Evolutionary conservation across 2,329 filamentous ascomycete species (phyloP), one percentile per base, ranked within the genome.

Genomic region (Cercospora zeae-maydis): DNA sequence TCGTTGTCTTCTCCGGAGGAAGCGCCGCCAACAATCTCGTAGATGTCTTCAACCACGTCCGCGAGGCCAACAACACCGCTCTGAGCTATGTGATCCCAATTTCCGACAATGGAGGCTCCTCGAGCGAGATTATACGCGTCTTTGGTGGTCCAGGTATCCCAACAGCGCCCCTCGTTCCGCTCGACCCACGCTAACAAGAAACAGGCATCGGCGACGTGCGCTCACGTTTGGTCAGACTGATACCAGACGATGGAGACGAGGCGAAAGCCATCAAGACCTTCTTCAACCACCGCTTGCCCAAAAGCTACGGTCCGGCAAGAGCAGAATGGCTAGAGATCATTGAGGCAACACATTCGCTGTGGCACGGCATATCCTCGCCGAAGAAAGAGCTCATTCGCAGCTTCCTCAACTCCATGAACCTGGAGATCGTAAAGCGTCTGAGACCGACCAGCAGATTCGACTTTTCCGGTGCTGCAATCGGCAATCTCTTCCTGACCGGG

Each of bases 21-120:
- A 96, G 91, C 69, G 93, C 93, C n/a, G 92, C 93, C 5, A 98
- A 97, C 74, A 96, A 85, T 72, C 84, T 97, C 4, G 93, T 97
- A 42, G 93, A 97, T 75, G 90, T 96, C 10, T 97, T 97, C 77
- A 88, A 82, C 63, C 76, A 78, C 21, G 77, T 86, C 4, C 76
- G 80, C 30, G 77, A 87, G 66, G 87, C 83, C 69, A 90, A 89
- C 65, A 78, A 83, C 42, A 89, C 88, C 72, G 80, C 83, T 2
- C 78, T 96, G 45, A 91, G 86, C 77, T 96, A 96, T 76, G 87
- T 97, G 63, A 96, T 98, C 58, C 93, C 93, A 36, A 96, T 97
- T 74, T 95, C 90, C 68, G 93, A 98, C 78, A 98, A 98, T 77
- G 93, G 93, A 54, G 93, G 93, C 39, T 96, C 91, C 70, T 96